Conservation (phyloP, 2,329 filamentous ascomycete genomes). For the Apiospora marii region DNA sequence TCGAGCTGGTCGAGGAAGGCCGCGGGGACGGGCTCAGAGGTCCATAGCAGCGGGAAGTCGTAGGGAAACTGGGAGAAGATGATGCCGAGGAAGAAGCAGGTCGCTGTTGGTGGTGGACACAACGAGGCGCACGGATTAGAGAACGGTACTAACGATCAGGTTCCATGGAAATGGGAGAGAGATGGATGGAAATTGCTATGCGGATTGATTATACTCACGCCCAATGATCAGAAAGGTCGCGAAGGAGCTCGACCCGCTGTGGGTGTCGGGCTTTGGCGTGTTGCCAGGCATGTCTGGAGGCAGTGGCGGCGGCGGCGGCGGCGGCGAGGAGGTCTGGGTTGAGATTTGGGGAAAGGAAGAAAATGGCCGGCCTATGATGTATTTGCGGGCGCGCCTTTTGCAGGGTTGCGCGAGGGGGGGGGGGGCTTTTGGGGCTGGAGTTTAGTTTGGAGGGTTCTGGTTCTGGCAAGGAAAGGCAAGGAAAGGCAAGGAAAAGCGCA, state of each 20-base stretch:
- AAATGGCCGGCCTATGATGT: neutral
- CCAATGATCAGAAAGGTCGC: conserved; percentile 97
- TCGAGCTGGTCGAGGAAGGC: conserved; percentile 86
- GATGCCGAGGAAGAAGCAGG: conserved; percentile 97
- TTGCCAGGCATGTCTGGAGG: neutral
- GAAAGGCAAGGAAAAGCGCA: no score
- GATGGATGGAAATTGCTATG: conserved; percentile 27
- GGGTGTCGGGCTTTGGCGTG: conserved; percentile 45
- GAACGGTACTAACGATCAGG: neutral
- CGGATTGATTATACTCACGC: conserved; percentile 66
- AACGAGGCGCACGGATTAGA: neutral
- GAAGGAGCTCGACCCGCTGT: conserved; percentile 75
- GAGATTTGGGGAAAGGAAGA: neutral
- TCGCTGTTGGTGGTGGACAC: conserved; percentile 58
- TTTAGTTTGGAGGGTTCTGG: neutral
- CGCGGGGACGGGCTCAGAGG: conserved; percentile 67
- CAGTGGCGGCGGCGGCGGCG: neutral
- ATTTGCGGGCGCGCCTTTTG: neutral
- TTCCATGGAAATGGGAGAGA: conserved; percentile 23
- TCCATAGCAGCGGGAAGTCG: conserved; percentile 90
- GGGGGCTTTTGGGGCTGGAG: neutral
- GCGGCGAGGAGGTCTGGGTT: neutral
- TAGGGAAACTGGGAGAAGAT: conserved; percentile 97
- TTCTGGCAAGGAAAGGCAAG: no score
- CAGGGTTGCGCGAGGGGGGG: neutral